Conservation (phyloP, 2,329 filamentous ascomycete genomes). For the Talaromyces rugulosus region DNA sequence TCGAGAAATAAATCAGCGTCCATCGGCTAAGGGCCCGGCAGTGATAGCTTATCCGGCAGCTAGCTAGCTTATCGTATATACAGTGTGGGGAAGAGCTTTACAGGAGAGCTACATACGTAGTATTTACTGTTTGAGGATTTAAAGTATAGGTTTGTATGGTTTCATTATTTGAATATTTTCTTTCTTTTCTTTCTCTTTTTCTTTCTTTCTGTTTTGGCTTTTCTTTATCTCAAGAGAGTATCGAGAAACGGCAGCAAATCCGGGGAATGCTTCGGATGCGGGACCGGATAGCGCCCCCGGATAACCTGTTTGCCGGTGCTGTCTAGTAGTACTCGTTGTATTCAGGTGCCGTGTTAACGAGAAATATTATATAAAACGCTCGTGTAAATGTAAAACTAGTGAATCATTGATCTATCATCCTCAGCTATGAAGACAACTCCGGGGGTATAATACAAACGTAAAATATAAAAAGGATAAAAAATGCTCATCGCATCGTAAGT, state of each 20-base stretch:
- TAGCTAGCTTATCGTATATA: background rate
- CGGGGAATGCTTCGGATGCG: slow-evolving; percentile 8
- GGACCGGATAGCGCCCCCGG: slow-evolving; percentile 4
- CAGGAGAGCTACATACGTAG: background rate
- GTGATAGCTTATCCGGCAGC: too few relatives aligned
- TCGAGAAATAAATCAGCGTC: background rate
- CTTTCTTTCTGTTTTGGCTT: background rate
- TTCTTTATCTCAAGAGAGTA: background rate
- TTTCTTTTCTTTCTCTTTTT: slow-evolving; percentile 15
- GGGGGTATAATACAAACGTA: background rate
- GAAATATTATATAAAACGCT: too few relatives aligned
- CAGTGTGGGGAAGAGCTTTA: background rate
- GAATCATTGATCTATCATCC: background rate
- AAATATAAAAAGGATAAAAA: background rate
- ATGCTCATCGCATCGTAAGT: background rate
- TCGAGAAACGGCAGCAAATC: background rate
- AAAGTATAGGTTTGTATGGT: background rate
- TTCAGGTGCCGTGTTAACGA: too few relatives aligned
- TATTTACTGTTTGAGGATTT: background rate
- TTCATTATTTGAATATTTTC: background rate
- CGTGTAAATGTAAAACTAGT: background rate
- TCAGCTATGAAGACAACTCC: background rate
- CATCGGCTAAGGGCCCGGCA: slow-evolving; percentile 31
- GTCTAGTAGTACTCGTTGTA: background rate
- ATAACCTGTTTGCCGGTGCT: slow-evolving; percentile 1